phyloP scores from a whole-genome alignment of 176 grass and related monocot species.

The Puya raimondii region DNA sequence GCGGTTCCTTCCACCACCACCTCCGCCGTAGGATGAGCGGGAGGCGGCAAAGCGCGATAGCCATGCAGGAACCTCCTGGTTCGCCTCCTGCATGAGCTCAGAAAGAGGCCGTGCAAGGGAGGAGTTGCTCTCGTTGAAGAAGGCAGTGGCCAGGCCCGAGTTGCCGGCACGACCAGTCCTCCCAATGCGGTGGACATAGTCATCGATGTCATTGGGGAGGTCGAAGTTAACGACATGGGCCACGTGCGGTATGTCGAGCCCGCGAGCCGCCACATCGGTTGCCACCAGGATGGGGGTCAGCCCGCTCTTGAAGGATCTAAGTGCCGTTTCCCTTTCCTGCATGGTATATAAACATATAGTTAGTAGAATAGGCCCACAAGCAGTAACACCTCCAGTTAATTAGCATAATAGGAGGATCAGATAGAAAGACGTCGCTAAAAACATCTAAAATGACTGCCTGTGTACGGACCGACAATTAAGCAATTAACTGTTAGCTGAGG shows the following conservation, averaged over 20 bases:
- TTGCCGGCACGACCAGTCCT: conserved; percentile 71
- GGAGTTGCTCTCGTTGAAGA: conserved; percentile 61
- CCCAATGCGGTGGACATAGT: conserved; percentile 79
- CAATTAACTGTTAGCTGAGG: no score
- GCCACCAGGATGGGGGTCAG: conserved; percentile 73
- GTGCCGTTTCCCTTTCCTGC: conserved; percentile 75
- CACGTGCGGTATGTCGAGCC: conserved; percentile 86
- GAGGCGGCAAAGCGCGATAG: conserved; percentile 41
- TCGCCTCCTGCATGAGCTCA: conserved; percentile 73
- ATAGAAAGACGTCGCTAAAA: no score
- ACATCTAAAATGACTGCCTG: no score
- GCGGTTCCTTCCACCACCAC: conserved; percentile 55
- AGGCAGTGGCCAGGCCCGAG: conserved; percentile 65
- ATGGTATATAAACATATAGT: background rate
- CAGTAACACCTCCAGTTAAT: conserved; percentile 1
- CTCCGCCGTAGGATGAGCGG: conserved; percentile 43
- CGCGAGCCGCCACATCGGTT: conserved; percentile 90
- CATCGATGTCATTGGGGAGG: conserved; percentile 84
- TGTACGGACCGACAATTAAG: no score
- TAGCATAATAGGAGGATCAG: background rate
- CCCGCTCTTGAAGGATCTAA: conserved; percentile 82
- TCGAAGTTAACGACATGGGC: conserved; percentile 92
- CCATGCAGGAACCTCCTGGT: conserved; percentile 79
- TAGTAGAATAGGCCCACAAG: conserved; percentile 5
- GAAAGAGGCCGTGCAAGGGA: conserved; percentile 40